These are phyloP conservation scores for Melampsora abietis-canadensis DNA, from an alignment of 1,284 basidiomycete species.

Conservation along the genomic window DNA sequence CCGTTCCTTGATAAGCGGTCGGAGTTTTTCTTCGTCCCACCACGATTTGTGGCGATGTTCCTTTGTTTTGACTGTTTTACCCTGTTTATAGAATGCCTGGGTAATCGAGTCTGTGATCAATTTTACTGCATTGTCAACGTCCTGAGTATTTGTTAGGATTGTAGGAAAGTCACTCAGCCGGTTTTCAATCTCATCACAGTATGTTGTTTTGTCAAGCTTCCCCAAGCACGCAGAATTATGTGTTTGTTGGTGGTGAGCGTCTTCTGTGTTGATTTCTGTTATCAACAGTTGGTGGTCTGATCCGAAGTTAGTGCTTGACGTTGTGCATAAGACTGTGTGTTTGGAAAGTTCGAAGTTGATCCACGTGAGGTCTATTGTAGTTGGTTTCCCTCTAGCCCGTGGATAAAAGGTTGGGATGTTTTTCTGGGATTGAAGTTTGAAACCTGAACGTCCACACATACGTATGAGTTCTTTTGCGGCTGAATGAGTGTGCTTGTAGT, in stretches of 20 bases:
- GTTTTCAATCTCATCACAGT: neutral
- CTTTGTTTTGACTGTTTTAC: neutral
- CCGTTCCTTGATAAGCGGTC: neutral
- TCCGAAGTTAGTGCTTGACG: neutral
- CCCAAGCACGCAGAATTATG: neutral
- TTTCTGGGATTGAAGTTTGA: neutral
- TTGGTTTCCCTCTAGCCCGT: neutral
- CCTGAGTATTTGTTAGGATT: neutral
- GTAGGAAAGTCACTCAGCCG: neutral
- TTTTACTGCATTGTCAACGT: neutral
- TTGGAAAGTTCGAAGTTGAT: neutral
- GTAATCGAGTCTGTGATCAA: neutral
- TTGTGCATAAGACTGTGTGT: neutral
- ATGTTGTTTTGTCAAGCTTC: neutral
- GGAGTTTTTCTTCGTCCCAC: neutral
- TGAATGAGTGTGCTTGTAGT: neutral
- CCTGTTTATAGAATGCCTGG: neutral
- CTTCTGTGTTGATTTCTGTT: neutral
- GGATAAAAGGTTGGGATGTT: neutral
- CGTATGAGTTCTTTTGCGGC: neutral
- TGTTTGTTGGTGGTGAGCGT: neutral
- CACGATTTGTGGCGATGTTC: conserved; percentile 1
- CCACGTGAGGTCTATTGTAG: conserved; percentile 10
- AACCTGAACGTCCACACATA: neutral
- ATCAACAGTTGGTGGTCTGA: neutral